Evolutionary conservation across 23 red algal species (phyloP).

Genomic region (Gracilaria domingensis): DNA sequence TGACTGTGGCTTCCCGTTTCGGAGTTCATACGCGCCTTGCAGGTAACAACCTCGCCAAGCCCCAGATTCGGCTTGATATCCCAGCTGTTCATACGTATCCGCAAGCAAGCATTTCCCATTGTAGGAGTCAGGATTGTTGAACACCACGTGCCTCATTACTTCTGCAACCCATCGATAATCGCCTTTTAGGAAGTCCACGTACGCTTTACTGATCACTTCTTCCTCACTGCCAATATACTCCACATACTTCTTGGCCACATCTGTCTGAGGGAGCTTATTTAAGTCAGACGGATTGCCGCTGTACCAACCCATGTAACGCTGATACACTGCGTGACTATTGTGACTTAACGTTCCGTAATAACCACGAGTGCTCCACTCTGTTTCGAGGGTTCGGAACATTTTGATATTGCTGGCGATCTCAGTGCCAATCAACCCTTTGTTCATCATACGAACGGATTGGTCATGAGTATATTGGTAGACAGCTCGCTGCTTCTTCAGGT

Average conservation of each 20-base stretch:
- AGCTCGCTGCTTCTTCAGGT: conserved; percentile 35
- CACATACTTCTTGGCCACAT: conserved; percentile 2
- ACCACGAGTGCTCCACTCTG: conserved; percentile 24
- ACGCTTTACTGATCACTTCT: not conserved
- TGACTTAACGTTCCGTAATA: conserved; percentile 28
- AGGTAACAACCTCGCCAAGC: conserved; percentile 28
- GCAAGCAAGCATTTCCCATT: not conserved
- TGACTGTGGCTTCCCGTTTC: not conserved
- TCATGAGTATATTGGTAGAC: not conserved
- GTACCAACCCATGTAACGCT: conserved; percentile 42
- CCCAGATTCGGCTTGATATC: conserved; percentile 40
- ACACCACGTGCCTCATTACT: conserved; percentile 17
- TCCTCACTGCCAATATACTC: conserved; percentile 10
- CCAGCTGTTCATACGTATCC: conserved; percentile 26
- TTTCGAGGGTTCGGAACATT: not conserved
- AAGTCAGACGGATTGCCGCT: conserved; percentile 26
- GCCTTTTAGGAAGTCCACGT: not conserved
- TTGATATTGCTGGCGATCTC: conserved; percentile 1
- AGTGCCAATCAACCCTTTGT: not conserved
- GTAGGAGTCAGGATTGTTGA: not conserved
- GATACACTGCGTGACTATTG: conserved; percentile 7
- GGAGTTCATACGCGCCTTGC: conserved; percentile 10
- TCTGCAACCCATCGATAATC: conserved; percentile 42
- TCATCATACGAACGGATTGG: conserved; percentile 29
- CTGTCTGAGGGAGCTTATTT: not conserved